Percentiles rank a stretch among this genome's conserved stretches.
These are phyloP conservation scores for Capronia americana DNA, from an alignment of 2,329 filamentous ascomycete species.

Conservation along the genomic window DNA sequence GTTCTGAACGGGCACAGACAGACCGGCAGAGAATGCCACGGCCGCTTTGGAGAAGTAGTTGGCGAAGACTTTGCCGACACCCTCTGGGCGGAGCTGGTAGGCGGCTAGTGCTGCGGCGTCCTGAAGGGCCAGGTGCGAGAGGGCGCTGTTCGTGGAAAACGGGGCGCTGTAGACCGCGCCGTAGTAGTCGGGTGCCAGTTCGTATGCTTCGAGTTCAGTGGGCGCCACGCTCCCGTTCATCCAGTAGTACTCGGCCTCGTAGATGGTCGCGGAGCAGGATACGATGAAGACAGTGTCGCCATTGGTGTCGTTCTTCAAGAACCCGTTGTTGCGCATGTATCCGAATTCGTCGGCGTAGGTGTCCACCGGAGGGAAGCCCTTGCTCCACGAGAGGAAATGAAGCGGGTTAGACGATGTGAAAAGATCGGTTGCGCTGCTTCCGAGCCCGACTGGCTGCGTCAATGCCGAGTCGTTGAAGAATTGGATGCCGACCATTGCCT, in stretches of 20 bases:
- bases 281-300: conserved; percentile 38
- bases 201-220: conserved; percentile 16
- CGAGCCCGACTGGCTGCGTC: conserved; percentile 27
- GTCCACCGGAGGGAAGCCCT: conserved; percentile 37
- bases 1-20: conserved; percentile 23
- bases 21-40: conserved; percentile 33
- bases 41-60: conserved; percentile 33
- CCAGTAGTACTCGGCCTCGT: conserved; percentile 34
- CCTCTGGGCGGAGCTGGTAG: conserved; percentile 29
- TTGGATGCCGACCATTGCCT: conserved; percentile 34
- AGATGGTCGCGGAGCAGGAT: conserved; percentile 33
- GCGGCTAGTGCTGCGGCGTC: conserved; percentile 25
- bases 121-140: conserved; percentile 30
- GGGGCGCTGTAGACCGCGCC: conserved; percentile 35
- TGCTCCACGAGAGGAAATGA: conserved; percentile 36
- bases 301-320: conserved; percentile 24
- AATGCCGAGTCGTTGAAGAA: conserved; percentile 35
- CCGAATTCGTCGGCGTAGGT: conserved; percentile 29
- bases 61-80: conserved; percentile 26
- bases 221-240: conserved; percentile 28
- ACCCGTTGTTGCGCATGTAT: conserved; percentile 25
- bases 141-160: conserved; percentile 33
- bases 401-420: conserved; percentile 32
- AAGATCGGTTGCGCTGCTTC: conserved; percentile 24
- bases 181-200: conserved; percentile 25